phyloP scores from a whole-genome alignment of 2,329 filamentous ascomycete species.

The Akanthomyces muscarius region DNA sequence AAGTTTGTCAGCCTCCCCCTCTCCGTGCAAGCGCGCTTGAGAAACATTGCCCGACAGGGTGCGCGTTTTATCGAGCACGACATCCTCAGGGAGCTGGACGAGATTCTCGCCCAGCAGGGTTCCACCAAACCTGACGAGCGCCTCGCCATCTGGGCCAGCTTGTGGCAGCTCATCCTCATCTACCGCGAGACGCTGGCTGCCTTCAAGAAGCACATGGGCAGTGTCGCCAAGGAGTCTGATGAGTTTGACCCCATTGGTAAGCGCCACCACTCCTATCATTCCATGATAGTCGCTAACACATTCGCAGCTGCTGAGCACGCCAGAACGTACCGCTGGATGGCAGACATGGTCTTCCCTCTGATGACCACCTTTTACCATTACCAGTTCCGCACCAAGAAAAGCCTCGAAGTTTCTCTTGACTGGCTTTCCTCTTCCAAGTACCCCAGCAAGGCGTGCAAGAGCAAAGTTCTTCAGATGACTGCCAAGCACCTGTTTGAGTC shows the following conservation, averaged over 20 bases:
- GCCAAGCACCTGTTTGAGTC: slow-evolving; percentile 32
- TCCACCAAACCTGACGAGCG: slow-evolving; percentile 37
- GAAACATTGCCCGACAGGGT: slow-evolving; percentile 36
- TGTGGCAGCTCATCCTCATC: slow-evolving; percentile 48
- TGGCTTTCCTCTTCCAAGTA: slow-evolving; percentile 33
- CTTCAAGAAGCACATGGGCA: slow-evolving; percentile 28
- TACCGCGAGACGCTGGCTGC: slow-evolving; percentile 40
- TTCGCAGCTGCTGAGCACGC: slow-evolving; percentile 21
- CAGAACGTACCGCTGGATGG: slow-evolving; percentile 27
- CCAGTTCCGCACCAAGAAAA: slow-evolving; percentile 39
- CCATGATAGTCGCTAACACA: neutral
- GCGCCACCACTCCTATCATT: neutral
- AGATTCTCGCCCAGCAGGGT: slow-evolving; percentile 35
- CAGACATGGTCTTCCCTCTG: slow-evolving; percentile 35
- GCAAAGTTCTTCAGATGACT: slow-evolving; percentile 27
- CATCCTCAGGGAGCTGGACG: slow-evolving; percentile 38
- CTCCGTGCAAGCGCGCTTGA: slow-evolving; percentile 39
- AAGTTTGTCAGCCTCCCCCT: slow-evolving; percentile 35
- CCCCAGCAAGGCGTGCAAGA: slow-evolving; percentile 25
- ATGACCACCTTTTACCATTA: slow-evolving; percentile 39
- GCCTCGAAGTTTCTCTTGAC: slow-evolving; percentile 36
- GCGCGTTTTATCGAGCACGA: slow-evolving; percentile 36
- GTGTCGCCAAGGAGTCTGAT: slow-evolving; percentile 22
- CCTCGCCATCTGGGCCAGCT: slow-evolving; percentile 44
- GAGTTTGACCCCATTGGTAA: slow-evolving; percentile 25